These are phyloP conservation scores for Batkoa obscura DNA, from an alignment of 371 early-diverging fungal genomes.

Conservation along the genomic window DNA sequence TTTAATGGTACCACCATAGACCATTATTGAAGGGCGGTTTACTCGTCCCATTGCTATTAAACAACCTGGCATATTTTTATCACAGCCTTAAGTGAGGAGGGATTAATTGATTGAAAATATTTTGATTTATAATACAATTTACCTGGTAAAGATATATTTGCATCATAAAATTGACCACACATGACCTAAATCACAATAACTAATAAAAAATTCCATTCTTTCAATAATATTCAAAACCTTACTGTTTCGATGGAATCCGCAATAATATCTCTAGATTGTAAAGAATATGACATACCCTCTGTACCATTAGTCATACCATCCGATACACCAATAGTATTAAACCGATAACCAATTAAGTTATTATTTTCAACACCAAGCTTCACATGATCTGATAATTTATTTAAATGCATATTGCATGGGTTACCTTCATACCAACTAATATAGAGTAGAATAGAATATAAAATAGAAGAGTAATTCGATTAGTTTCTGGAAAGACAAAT, in stretches of 20 bases:
- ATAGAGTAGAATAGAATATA: not conserved
- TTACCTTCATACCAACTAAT: constrained; percentile 91
- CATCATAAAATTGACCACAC: constrained; percentile 92
- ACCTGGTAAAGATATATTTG: constrained; percentile 76
- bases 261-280: constrained; percentile 92
- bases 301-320: constrained; percentile 96
- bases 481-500: not conserved
- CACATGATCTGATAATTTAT: constrained; percentile 66
- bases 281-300: constrained; percentile 84
- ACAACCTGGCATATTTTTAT: constrained; percentile 97
- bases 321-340: constrained; percentile 92
- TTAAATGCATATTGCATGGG: constrained; percentile 97
- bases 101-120: not conserved
- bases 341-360: constrained; percentile 80
- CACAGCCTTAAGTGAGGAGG: constrained; percentile 46
- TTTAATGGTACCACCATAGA: constrained; percentile 81
- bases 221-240: constrained; percentile 9
- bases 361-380: constrained; percentile 79
- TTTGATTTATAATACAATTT: not conserved
- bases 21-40: constrained; percentile 88
- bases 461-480: not conserved
- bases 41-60: constrained; percentile 88
- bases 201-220: not conserved
- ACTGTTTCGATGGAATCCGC: constrained; percentile 96
- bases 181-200: constrained; percentile 30